Evolutionary conservation across 2,329 filamentous ascomycete species (phyloP).

Genomic region (Aureobasidium sp.): DNA sequence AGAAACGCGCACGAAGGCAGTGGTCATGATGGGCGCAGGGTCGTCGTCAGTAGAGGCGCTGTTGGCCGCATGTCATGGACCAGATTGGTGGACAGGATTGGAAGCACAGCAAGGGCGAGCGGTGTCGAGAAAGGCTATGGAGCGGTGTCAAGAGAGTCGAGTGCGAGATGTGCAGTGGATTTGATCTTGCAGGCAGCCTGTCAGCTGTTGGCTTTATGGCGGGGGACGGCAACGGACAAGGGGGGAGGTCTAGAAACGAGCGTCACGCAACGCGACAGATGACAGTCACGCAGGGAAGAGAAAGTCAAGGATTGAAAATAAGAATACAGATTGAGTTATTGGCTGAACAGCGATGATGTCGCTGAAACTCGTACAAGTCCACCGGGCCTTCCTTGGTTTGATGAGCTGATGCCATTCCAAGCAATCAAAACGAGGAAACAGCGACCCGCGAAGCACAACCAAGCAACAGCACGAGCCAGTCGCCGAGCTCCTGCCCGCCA

Average conservation of each 20-base stretch:
- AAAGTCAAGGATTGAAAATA: background rate
- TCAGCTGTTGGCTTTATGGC: background rate
- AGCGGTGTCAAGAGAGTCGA: background rate
- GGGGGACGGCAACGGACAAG: slow-evolving; percentile 1
- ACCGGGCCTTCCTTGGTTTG: slow-evolving; percentile 1
- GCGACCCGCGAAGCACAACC: background rate
- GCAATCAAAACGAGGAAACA: background rate
- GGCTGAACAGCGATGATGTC: background rate
- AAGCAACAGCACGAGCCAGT: slow-evolving; percentile 7
- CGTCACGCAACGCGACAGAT: background rate
- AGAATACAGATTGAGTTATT: background rate
- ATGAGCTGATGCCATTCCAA: background rate
- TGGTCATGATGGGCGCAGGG: slow-evolving; percentile 31
- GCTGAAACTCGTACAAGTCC: background rate
- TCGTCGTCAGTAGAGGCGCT: slow-evolving; percentile 1
- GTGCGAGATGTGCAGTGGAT: background rate
- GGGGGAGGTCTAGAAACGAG: background rate
- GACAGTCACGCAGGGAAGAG: too few species aligned
- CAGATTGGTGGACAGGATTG: background rate
- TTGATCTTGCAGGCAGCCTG: background rate
- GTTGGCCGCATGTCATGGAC: slow-evolving; percentile 11
- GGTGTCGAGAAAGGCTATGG: background rate
- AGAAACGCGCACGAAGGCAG: slow-evolving; percentile 88
- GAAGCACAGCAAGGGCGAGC: background rate
- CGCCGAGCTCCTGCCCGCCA: background rate